Evolutionary conservation across 1,284 basidiomycete genomes (phyloP), one percentile per base, ranked within the genome.

Genomic region (Xerocomus minutiporus): DNA sequence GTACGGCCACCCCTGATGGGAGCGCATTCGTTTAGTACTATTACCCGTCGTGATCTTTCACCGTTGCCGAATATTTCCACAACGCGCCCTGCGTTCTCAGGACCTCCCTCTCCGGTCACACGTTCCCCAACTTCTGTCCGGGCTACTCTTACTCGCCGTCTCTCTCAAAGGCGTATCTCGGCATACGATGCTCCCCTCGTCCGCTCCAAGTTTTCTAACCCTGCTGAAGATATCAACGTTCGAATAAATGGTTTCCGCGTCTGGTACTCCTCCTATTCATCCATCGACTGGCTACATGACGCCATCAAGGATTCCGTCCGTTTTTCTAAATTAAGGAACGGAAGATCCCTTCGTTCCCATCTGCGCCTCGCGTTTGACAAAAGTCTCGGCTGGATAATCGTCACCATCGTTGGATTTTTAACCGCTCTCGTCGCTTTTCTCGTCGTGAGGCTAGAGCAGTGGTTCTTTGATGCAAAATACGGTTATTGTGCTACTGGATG

Each of bases 391-490:
- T 98, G 96, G 95, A 68, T 97, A 50, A 84, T 96, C 40, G 93
- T 96, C 46, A 92, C 91, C 2, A 78, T 96, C 47, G 84, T 91
- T 47, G 92, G 93, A 1, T 82, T 94, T 65, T 66, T 92, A 31
- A 91, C 90, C 6, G 93, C 94, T 3, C 54, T 93, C 46, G 75
- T 91, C 35, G 96, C 96, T 0, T 97, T 93, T 67, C 71, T 89
- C 49, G 90, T 99, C 60, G 84, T 96, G 38, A 84, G 91, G 29
- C 78, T 82, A 52, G 96, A 99, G 66, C 89, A 92, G 67, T 87
- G 86, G 77, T 74, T 98, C n/a, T 98, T 97, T 64, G 93, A 97
- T 67, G 69, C 89, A 59, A 98, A 98, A 71, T 91, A 93, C 51
- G 96, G 96, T 0, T 93, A 90, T 68, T 98, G 95, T 69, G 64